Conservation (phyloP, 2,329 filamentous ascomycete species). For the Nigrograna mackinnonii region DNA sequence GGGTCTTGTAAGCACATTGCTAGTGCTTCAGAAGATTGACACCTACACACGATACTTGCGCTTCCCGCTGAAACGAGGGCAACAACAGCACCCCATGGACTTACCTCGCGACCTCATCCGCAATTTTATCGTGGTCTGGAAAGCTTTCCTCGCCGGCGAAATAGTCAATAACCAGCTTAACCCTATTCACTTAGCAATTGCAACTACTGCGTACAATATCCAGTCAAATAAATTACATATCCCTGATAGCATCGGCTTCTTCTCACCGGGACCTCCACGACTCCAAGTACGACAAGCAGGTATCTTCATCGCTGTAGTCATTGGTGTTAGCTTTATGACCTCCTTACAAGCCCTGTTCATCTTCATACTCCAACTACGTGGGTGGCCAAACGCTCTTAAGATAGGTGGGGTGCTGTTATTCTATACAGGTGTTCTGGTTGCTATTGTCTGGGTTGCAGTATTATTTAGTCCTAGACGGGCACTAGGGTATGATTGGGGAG, state of each 20-base stretch:
- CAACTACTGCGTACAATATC: conserved; percentile 22
- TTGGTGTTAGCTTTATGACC: background rate
- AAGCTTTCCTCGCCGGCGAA: background rate
- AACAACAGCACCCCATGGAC: too few relatives aligned
- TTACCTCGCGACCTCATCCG: too few relatives aligned
- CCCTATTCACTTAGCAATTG: conserved; percentile 16
- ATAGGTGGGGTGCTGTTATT: background rate
- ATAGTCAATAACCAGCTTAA: background rate
- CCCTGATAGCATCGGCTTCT: conserved; percentile 16
- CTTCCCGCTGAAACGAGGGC: too few relatives aligned
- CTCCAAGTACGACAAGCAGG: background rate
- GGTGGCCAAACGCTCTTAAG: background rate
- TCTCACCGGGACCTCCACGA: conserved; percentile 5
- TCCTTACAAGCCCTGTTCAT: background rate
- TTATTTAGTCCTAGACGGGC: background rate
- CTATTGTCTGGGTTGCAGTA: background rate
- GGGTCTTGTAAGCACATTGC: too few relatives aligned
- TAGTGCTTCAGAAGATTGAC: too few relatives aligned
- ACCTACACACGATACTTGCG: too few relatives aligned
- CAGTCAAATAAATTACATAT: conserved; percentile 25
- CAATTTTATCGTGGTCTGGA: too few relatives aligned
- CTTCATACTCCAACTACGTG: background rate
- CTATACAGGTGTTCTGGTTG: background rate
- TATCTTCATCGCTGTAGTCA: background rate
- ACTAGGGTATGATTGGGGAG: conserved; percentile 1